Percentiles rank a stretch among this genome's conserved stretches.
phyloP scores from a whole-genome alignment of 768 basidiomycete genomes.

The Collybia sp. region DNA sequence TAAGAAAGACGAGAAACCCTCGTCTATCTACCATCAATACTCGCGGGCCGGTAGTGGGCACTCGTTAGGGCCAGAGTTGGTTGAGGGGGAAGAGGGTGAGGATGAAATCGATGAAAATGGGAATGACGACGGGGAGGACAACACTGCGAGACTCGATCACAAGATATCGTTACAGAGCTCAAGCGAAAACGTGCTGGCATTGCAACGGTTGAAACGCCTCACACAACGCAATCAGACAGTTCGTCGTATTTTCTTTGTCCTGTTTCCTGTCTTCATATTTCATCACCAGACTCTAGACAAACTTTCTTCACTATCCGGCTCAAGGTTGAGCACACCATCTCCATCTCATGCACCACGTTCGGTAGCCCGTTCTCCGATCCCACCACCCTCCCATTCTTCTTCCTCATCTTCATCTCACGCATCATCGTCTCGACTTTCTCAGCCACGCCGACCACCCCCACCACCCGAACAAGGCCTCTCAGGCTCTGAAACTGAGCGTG shows the following conservation, averaged over 20 bases:
- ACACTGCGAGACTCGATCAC: slow-evolving; percentile 40
- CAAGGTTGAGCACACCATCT: slow-evolving; percentile 51
- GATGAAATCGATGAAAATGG: slow-evolving; percentile 42
- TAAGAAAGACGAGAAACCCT: no score
- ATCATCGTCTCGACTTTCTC: slow-evolving; percentile 26
- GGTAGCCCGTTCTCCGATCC: slow-evolving; percentile 23
- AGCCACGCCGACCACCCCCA: slow-evolving; percentile 16
- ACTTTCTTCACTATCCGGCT: slow-evolving; percentile 52
- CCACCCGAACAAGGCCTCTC: slow-evolving; percentile 40
- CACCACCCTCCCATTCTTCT: slow-evolving; percentile 30
- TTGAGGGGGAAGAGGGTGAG: slow-evolving; percentile 42
- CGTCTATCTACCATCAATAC: no score
- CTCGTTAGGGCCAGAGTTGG: slow-evolving; percentile 29
- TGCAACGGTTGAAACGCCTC: slow-evolving; percentile 67
- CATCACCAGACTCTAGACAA: slow-evolving; percentile 58
- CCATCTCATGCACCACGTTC: slow-evolving; percentile 15
- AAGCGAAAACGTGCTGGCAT: slow-evolving; percentile 52
- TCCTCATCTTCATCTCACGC: slow-evolving; percentile 26
- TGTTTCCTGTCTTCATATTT: slow-evolving; percentile 7
- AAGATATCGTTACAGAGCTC: slow-evolving; percentile 21
- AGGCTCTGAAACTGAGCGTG: slow-evolving; percentile 82
- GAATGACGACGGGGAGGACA: slow-evolving; percentile 58
- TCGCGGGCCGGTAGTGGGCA: slow-evolving; percentile 19
- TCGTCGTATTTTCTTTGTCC: slow-evolving; percentile 20
- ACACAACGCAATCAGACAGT: slow-evolving; percentile 74